These are phyloP conservation scores for Cyanidiococcus yangmingshanensis DNA, from an alignment of 23 red algal genomes.

Conservation along the genomic window DNA sequence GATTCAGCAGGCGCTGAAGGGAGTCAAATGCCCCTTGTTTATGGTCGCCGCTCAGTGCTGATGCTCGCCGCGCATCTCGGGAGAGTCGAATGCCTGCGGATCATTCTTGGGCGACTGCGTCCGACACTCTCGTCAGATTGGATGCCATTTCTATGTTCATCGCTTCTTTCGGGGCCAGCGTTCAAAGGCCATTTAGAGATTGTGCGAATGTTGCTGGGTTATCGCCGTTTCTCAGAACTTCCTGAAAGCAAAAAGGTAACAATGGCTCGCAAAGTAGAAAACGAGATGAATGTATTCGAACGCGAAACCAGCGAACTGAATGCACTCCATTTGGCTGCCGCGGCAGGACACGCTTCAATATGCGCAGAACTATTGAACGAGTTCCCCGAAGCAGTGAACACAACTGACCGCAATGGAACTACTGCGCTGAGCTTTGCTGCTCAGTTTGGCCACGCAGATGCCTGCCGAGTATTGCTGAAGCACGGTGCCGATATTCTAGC, in stretches of 20 bases:
- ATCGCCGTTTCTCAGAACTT: constrained; percentile 25
- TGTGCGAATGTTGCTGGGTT: constrained; percentile 52
- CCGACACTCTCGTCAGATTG: constrained; percentile 52
- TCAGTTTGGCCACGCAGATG: constrained; percentile 36
- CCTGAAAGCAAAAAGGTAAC: neutral
- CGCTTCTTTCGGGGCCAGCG: constrained; percentile 68
- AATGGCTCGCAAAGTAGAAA: neutral
- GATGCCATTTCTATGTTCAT: constrained; percentile 47
- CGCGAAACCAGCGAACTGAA: constrained; percentile 38
- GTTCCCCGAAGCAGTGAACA: constrained; percentile 44
- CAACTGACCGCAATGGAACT: constrained; percentile 45
- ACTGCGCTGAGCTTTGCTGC: constrained; percentile 74
- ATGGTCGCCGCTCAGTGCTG: constrained; percentile 1
- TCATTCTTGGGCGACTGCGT: constrained; percentile 42
- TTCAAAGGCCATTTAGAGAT: constrained; percentile 66
- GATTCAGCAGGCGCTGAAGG: neutral
- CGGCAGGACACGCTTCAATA: constrained; percentile 25
- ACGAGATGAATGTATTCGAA: neutral
- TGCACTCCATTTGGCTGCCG: constrained; percentile 85
- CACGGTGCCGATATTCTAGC: constrained; percentile 39
- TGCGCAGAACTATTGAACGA: constrained; percentile 45
- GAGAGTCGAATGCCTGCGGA: constrained; percentile 46
- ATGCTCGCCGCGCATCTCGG: constrained; percentile 81
- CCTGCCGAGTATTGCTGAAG: constrained; percentile 20
- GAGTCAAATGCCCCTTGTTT: neutral